Evolutionary conservation across 306 rosid genomes (phyloP).

Genomic region (Gynostemma pentaphyllum): DNA sequence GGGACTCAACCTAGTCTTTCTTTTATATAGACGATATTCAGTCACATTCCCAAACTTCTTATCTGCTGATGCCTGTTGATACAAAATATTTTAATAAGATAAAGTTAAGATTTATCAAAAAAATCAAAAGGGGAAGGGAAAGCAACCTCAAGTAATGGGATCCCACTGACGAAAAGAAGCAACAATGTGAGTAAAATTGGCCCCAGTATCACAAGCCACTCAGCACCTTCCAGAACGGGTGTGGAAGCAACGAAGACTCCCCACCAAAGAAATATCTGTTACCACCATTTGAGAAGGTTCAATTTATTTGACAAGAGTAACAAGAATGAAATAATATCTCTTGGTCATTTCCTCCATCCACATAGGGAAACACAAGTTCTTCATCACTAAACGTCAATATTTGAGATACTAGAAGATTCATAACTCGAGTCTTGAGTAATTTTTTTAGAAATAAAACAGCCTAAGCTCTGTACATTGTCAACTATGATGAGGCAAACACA

Average conservation of each 20-base stretch:
- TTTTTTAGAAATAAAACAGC: background rate
- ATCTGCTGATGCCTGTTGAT: conserved; percentile 73
- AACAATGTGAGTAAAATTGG: conserved; percentile 71
- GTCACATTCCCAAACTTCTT: conserved; percentile 74
- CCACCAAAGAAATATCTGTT: conserved; percentile 94
- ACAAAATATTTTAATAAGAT: conserved; percentile 2
- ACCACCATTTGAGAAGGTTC: conserved; percentile 16
- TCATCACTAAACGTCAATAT: background rate
- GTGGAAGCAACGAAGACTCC: conserved; percentile 83
- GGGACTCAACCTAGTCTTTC: conserved; percentile 50
- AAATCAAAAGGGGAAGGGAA: conserved; percentile 6
- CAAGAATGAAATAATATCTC: background rate
- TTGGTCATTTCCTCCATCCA: background rate
- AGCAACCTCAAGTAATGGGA: conserved; percentile 90
- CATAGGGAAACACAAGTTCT: background rate
- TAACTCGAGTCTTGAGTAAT: background rate
- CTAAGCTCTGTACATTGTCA: background rate
- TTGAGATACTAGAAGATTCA: background rate
- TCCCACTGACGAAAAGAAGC: conserved; percentile 94
- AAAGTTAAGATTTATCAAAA: conserved; percentile 5
- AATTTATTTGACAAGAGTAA: conserved; percentile 14
- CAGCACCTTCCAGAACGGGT: conserved; percentile 60
- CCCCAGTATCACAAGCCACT: conserved; percentile 84
- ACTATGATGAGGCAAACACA: background rate
- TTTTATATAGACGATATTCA: conserved; percentile 59